Evolutionary conservation across 768 basidiomycete genomes (phyloP).

Genomic region (Panaeolus papilionaceus): DNA sequence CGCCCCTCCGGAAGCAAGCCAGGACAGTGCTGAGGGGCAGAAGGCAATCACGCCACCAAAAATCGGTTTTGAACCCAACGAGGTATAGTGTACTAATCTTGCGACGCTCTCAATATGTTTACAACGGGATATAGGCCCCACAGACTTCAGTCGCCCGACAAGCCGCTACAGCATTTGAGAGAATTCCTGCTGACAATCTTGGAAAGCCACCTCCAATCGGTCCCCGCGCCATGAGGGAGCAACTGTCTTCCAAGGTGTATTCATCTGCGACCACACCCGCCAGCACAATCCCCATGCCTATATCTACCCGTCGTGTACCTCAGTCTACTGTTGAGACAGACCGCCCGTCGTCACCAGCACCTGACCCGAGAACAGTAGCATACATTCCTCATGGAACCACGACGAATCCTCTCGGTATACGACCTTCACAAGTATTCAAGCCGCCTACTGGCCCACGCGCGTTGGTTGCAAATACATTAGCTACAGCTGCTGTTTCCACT

Average conservation of each 20-base stretch:
- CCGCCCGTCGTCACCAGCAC: conserved; percentile 34
- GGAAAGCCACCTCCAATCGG: conserved; percentile 6
- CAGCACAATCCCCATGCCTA: neutral
- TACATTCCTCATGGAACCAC: conserved; percentile 36
- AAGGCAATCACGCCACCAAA: neutral
- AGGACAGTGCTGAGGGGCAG: neutral
- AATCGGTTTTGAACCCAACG: neutral
- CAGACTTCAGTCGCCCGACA: neutral
- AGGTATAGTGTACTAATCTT: neutral
- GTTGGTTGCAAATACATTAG: neutral
- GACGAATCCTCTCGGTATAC: conserved; percentile 59
- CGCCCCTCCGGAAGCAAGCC: neutral
- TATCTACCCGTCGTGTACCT: neutral
- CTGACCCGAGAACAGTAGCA: conserved; percentile 42
- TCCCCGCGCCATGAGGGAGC: conserved; percentile 26
- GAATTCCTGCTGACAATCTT: neutral
- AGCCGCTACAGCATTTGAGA: neutral
- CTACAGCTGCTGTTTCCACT: neutral
- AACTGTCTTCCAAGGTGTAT: conserved; percentile 19
- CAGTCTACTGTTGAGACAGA: neutral
- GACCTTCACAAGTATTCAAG: conserved; percentile 44
- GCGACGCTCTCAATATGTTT: neutral
- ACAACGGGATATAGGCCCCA: neutral
- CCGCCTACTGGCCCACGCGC: conserved; percentile 6
- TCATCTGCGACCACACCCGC: neutral